These are phyloP conservation scores for Phaeosphaeriaceae sp. DNA, from an alignment of 2,329 filamentous ascomycete species.

Conservation along the genomic window DNA sequence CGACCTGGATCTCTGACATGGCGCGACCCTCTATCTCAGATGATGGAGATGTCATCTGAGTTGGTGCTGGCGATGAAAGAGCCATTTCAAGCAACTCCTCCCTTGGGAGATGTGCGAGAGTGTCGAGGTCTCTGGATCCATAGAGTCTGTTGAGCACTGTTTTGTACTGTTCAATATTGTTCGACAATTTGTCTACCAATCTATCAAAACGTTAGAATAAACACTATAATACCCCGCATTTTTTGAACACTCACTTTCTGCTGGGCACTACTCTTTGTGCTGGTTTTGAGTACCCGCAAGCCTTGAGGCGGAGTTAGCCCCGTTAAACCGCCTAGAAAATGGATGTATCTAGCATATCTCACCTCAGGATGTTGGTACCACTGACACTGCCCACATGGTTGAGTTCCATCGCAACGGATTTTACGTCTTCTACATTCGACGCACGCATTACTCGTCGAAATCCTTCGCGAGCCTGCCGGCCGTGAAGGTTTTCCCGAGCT, in stretches of 20 bases:
- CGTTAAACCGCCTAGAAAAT: background rate
- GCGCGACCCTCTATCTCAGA: constrained; percentile 33
- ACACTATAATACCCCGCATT: constrained; percentile 52
- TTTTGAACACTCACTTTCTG: constrained; percentile 66
- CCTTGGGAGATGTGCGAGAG: constrained; percentile 48
- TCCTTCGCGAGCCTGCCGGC: constrained; percentile 49
- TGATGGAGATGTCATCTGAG: constrained; percentile 38
- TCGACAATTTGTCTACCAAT: constrained; percentile 61
- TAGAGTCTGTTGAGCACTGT: constrained; percentile 52
- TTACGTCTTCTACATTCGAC: constrained; percentile 81
- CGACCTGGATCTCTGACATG: constrained; percentile 46
- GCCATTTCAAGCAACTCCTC: constrained; percentile 56
- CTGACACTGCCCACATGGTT: constrained; percentile 82
- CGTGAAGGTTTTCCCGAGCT: constrained; percentile 44
- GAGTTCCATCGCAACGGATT: constrained; percentile 81
- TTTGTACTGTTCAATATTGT: constrained; percentile 56
- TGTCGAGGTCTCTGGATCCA: constrained; percentile 50
- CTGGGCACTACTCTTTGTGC: constrained; percentile 78
- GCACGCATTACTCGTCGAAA: constrained; percentile 66
- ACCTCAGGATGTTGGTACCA: constrained; percentile 78
- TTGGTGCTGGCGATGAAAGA: constrained; percentile 49
- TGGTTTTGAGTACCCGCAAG: constrained; percentile 82
- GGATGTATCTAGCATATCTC: background rate
- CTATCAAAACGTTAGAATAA: constrained; percentile 62
- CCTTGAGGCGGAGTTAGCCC: constrained; percentile 25